Conservation (phyloP, 129 eudicot species). For the Arctium lappa region DNA sequence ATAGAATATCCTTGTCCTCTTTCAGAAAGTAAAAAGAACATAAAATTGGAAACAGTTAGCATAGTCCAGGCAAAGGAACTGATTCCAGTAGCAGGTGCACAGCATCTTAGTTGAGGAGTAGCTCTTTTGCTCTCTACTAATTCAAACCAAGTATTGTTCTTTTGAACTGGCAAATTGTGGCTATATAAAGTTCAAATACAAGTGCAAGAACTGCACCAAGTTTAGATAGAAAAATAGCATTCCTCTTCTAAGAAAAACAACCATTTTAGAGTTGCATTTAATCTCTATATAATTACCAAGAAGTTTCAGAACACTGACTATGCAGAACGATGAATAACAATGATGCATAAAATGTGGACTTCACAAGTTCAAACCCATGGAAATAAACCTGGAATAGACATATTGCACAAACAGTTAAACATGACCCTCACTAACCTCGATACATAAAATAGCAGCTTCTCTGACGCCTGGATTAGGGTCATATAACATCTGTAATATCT, state of each 20-base stretch:
- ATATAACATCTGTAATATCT: conserved; percentile 92
- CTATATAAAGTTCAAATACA: not conserved
- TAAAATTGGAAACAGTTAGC: too few species aligned
- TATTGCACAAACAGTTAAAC: conserved; percentile 4
- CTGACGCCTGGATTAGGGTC: conserved; percentile 92
- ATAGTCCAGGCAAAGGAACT: not conserved
- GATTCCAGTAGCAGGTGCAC: not conserved
- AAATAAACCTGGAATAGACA: not conserved
- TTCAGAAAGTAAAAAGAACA: too few species aligned
- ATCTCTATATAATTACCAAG: not conserved
- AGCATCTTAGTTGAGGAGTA: not conserved
- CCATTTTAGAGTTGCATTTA: not conserved
- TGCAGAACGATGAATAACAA: not conserved
- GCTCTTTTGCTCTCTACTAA: conserved; percentile 2
- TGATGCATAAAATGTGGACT: not conserved
- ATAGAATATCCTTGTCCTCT: too few species aligned
- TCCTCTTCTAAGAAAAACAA: not conserved
- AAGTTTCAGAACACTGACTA: not conserved
- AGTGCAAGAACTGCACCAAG: not conserved
- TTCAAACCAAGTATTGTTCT: not conserved
- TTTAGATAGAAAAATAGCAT: not conserved
- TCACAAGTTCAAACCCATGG: not conserved
- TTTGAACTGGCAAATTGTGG: not conserved
- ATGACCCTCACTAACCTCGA: conserved; percentile 62
- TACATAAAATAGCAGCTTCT: conserved; percentile 89